Base-by-base conservation (phyloP, 371 early-diverging fungal species). In the Synchytrium microbalum region DNA sequence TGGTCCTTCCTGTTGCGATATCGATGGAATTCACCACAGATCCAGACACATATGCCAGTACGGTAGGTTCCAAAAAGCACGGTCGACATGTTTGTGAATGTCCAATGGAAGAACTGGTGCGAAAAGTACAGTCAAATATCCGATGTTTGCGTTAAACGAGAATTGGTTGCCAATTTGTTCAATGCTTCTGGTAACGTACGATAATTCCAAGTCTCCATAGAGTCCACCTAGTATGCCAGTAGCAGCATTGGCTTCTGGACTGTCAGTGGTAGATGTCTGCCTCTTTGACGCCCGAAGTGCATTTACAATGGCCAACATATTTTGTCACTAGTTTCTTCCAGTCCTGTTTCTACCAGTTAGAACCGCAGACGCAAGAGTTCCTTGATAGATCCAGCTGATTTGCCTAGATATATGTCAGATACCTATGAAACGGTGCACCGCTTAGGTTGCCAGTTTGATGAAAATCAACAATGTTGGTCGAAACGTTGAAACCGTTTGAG, bases 41-140 rank as follows among this genome's bases (percentile, higher is more conserved):
- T 60, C 80, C 80, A 3, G 78, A 76, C 2, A 69, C 70, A 61
- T 77, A 80, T 62, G 64, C 66, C 13, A 77, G 14, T 16, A 70
- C 58, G 28, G 63, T 67, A 5, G 69, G 63, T 1, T 54, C 59
- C 53, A 77, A 53, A 62, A 73, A 76, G 2, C 26, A 24, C 23
- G 78, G 72, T 8, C 54, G 5, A 55, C 46, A 58, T 58, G 65
- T 53, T 2, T 70, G 66, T 13, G 73, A 72, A 64, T 75, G 75
- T 2, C 80, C 80, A 28, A 63, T 30, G 1, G 80, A 77, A 61
- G 72, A 72, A 60, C 76, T 74, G 24, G 8, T 55, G 13, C 56
- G 56, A 24, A 8, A 38, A 10, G 46, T n/a, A n/a, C n/a, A n/a
- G n/a, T n/a, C n/a, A n/a, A n/a, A n/a, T n/a, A n/a, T n/a, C n/a